A percentile compares a stretch with the other conserved stretches of the same genome.
Evolutionary conservation across 352 stramenopile species (phyloP).

Genomic region (Pythium volutum): DNA sequence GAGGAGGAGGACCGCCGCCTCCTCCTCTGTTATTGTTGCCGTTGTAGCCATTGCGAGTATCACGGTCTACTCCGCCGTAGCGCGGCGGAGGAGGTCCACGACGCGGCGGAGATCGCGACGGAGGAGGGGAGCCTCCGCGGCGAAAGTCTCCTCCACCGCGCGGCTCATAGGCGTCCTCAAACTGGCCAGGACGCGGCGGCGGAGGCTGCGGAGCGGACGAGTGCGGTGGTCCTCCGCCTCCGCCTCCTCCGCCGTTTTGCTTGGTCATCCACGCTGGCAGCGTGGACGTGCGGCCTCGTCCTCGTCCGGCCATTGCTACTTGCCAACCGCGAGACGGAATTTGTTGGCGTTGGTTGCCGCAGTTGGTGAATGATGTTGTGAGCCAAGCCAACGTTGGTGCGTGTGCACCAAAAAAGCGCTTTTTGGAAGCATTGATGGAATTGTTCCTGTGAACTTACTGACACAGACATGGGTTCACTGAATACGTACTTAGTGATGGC

Average conservation of each 20-base stretch:
- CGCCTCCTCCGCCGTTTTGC: slow-evolving; percentile 19
- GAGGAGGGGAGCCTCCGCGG: slow-evolving; percentile 14
- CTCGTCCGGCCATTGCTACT: slow-evolving; percentile 66
- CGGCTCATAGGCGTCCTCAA: slow-evolving; percentile 55
- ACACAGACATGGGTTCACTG: slow-evolving; percentile 20
- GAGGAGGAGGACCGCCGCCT: slow-evolving; percentile 3
- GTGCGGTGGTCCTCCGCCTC: neutral
- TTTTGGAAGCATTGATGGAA: slow-evolving; percentile 1
- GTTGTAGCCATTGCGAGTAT: slow-evolving; percentile 5
- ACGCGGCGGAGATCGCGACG: slow-evolving; percentile 18
- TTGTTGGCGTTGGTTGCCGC: slow-evolving; percentile 10
- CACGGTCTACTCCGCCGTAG: slow-evolving; percentile 14
- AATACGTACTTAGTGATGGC: slow-evolving; percentile 17
- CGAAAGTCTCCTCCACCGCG: slow-evolving; percentile 9
- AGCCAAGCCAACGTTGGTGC: neutral
- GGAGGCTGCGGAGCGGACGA: slow-evolving; percentile 14
- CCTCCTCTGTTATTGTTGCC: neutral
- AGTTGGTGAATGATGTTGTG: neutral
- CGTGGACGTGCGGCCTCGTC: slow-evolving; percentile 65
- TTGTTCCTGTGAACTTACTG: neutral
- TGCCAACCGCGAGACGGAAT: neutral
- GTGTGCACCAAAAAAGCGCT: slow-evolving; percentile 3
- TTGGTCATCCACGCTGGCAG: slow-evolving; percentile 88
- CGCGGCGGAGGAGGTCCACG: slow-evolving; percentile 14
- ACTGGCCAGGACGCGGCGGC: slow-evolving; percentile 48